These are phyloP conservation scores for Clavispora fructus DNA, from an alignment of 805 yeast genomes.

Conservation along the genomic window DNA sequence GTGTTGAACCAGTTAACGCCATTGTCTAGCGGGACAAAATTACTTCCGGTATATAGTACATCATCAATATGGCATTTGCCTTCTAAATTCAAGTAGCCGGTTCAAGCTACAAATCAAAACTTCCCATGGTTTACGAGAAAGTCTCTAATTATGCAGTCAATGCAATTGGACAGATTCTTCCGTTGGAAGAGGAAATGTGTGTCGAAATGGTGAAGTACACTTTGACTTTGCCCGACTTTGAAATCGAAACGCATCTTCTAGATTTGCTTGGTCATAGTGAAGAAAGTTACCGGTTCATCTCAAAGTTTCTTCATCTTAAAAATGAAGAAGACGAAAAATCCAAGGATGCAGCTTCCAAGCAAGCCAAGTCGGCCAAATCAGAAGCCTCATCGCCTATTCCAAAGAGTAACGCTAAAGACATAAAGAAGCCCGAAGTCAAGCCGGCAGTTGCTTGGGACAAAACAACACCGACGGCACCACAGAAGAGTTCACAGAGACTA, in stretches of 20 bases:
- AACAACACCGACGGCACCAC: background rate
- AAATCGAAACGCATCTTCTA: slow-evolving; percentile 47
- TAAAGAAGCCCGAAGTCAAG: slow-evolving; percentile 8
- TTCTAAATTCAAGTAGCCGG: background rate
- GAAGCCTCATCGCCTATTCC: slow-evolving; percentile 1
- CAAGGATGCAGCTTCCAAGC: background rate
- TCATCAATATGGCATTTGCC: background rate
- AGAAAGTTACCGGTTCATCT: slow-evolving; percentile 43
- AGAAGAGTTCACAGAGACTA: slow-evolving; percentile 7
- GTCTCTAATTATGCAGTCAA: slow-evolving; percentile 22
- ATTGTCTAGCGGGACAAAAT: background rate
- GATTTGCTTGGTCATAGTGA: slow-evolving; percentile 56
- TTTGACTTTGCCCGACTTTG: slow-evolving; percentile 41
- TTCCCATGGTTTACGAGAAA: slow-evolving; percentile 14
- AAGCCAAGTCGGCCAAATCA: background rate
- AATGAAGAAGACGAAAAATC: slow-evolving; percentile 21
- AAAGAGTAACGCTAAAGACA: background rate
- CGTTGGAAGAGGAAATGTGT: slow-evolving; percentile 54
- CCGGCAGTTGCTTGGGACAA: slow-evolving; percentile 4
- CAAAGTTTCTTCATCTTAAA: slow-evolving; percentile 38
- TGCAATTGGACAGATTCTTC: slow-evolving; percentile 38
- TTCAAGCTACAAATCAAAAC: background rate
- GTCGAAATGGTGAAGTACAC: slow-evolving; percentile 53
- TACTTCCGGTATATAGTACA: background rate
- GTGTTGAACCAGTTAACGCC: no score